Evolutionary conservation across 139 green algal species (phyloP), one percentile per base, ranked within the genome.

Genomic region (Asterochloris erici): DNA sequence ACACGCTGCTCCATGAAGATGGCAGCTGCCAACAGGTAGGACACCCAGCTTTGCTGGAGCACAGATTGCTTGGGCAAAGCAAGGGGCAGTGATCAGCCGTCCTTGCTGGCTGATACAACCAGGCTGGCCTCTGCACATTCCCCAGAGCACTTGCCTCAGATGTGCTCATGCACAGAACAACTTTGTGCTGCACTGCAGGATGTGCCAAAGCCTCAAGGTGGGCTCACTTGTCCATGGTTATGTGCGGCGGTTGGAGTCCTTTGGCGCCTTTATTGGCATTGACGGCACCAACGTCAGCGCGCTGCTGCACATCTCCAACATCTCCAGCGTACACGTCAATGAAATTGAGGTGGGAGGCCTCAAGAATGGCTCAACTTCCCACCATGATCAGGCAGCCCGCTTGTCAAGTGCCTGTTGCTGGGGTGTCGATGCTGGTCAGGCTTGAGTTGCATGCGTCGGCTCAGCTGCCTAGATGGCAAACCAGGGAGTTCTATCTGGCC

Each of bases 221-320:
- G 87, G 89, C 1, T 24, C 75, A 15, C 77, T 93, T 1, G 80
- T 92, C 28, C 84, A 69, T 63, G 87, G 90, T 10, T 84, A 69
- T 12, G 90, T 93, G 29, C 82, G 87, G 16, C 83, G 83, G 19
- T 82, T 93, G 15, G 82, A 89, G 82, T n/a, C 73, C 0, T 94
- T 90, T 85, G 90, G 90, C 23, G 83, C 74, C 0, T 92, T 93
- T 79, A 76, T 94, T 14, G 84, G 84, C 29, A 85, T 94, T 19
- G 84, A 93, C 71, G 77, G 82, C 84, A 93, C 86, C 1, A 74
- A 61, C 29, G 71, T 85, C 73, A 88, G 79, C 62, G 90, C 78
- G 27, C 85, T 94, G 69, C 81, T 94, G n/a, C 90, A 94, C 81
- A 87, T 94, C 81, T 91, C 86, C 26, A 92, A 91, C 74, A 86